Evolutionary conservation across 129 eudicot genomes (phyloP), one percentile per base, ranked within the genome.

Genomic region (Scalesia atractyloides): DNA sequence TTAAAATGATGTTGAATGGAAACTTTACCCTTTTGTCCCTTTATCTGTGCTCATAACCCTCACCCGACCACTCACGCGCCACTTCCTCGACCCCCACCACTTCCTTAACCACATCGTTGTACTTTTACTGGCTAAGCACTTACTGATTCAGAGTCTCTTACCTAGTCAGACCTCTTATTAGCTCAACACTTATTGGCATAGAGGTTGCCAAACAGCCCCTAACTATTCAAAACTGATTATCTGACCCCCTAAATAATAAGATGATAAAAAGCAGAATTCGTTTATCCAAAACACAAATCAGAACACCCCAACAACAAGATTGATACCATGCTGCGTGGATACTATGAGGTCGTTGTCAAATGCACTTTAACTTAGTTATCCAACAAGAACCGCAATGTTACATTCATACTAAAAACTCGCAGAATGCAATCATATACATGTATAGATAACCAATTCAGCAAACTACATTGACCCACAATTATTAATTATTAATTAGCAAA

Each of bases 371-470:
- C 6, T 70, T 19, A 13, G 66, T 54, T 56, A 39, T 20, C 54
- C 14, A 56, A 68, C 73, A 2, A 48, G 19, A 19, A 14, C 8
- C 52, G 20, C 41, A 43, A 9, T 24, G 1, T 49, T 68, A 56
- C 36, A 39, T 50, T 9, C 47, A 39, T 37, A 54, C 19, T 37
- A 13, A 18, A 17, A 70, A 52, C 54, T 20, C 53, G 56, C 50
- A 60, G 17, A 57, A 58, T 22, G 22, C 66, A 22, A 43, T 1
- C 57, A 44, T 68, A 59, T 72, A 72, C 9, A 65, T 43, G 41
- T 43, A 70, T 37, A 39, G 65, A 11, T 52, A 54, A 7, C n/a
- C 5, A 73, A 73, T 43, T 44, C 57, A 57, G 15, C 56, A 54
- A 71, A 39, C 51, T 36, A 57, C 75, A 53, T 12, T 39, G 24